A percentile compares a stretch with the other conserved stretches of the same genome.
These are phyloP conservation scores for Ampelomyces quisqualis DNA, from an alignment of 2,329 filamentous ascomycete species.

Conservation along the genomic window DNA sequence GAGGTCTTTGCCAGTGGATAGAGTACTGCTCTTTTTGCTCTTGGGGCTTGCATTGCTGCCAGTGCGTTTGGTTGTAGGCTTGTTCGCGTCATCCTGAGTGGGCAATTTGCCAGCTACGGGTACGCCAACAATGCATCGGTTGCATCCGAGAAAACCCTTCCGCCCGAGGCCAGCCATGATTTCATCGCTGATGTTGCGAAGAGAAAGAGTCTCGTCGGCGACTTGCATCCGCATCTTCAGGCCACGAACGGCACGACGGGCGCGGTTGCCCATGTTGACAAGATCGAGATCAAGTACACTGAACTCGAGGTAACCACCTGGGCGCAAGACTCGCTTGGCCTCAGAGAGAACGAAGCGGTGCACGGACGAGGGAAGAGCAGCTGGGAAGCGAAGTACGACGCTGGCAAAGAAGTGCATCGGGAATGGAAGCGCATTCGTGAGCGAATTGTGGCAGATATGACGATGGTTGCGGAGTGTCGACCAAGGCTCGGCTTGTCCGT, in stretches of 20 bases:
- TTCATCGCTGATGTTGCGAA: conserved; percentile 57
- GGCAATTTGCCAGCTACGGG: conserved; percentile 62
- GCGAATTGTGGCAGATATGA: conserved; percentile 67
- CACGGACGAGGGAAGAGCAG: conserved; percentile 65
- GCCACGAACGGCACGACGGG: conserved; percentile 66
- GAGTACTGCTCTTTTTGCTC: conserved; percentile 17
- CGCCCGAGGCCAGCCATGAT: conserved; percentile 67
- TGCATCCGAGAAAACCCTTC: conserved; percentile 70
- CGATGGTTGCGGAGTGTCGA: conserved; percentile 65
- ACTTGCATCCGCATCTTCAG: conserved; percentile 71
- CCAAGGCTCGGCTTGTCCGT: conserved; percentile 31
- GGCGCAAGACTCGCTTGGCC: conserved; percentile 73
- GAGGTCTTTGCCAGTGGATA: conserved; percentile 20
- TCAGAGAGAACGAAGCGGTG: conserved; percentile 73
- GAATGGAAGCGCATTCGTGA: conserved; percentile 70
- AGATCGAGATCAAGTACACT: conserved; percentile 77
- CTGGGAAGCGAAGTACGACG: conserved; percentile 75
- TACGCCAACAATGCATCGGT: conserved; percentile 74
- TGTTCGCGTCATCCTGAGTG: conserved; percentile 26
- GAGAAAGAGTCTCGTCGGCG: conserved; percentile 59
- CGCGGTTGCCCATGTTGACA: conserved; percentile 75
- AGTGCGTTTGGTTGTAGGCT: conserved; percentile 25
- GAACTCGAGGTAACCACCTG: conserved; percentile 77
- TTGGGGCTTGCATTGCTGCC: conserved; percentile 32
- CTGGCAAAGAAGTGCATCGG: conserved; percentile 72